These are phyloP conservation scores for Trichopus zeylanicus DNA, from an alignment of 116 monocot species.

Conservation along the genomic window DNA sequence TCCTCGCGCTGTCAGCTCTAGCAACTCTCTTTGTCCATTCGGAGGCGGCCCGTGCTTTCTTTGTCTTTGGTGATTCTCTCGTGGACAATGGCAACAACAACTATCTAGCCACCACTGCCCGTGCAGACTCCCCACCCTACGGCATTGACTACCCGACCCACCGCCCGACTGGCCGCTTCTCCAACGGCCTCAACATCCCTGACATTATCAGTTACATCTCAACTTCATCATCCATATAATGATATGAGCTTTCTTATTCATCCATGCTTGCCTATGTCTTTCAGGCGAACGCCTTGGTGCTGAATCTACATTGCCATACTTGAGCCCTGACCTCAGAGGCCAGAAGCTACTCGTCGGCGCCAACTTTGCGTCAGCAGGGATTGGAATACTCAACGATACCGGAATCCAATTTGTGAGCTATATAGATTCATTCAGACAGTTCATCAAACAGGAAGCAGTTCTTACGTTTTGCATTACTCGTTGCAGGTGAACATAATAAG, in stretches of 20 bases:
- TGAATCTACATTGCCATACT: conserved; percentile 29
- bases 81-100: conserved; percentile 79
- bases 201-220: conserved; percentile 32
- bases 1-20: conserved; percentile 1
- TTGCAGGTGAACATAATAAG: conserved; percentile 45
- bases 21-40: neutral
- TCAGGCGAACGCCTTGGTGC: conserved; percentile 26
- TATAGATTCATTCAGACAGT: neutral
- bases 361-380: conserved; percentile 48
- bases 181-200: conserved; percentile 52
- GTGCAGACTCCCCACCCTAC: conserved; percentile 50
- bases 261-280: neutral
- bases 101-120: conserved; percentile 44
- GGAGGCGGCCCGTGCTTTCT: conserved; percentile 36
- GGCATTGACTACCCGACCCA: conserved; percentile 46
- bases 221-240: neutral
- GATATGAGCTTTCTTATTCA: neutral
- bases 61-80: conserved; percentile 66
- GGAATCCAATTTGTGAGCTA: conserved; percentile 41
- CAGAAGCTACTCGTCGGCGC: conserved; percentile 26
- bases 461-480: neutral
- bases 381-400: conserved; percentile 49
- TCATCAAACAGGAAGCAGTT: neutral
- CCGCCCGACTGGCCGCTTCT: conserved; percentile 40
- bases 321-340: conserved; percentile 20